Conservation (phyloP, 2,329 filamentous ascomycete species). For the Trichoderma atrobrunneum region DNA sequence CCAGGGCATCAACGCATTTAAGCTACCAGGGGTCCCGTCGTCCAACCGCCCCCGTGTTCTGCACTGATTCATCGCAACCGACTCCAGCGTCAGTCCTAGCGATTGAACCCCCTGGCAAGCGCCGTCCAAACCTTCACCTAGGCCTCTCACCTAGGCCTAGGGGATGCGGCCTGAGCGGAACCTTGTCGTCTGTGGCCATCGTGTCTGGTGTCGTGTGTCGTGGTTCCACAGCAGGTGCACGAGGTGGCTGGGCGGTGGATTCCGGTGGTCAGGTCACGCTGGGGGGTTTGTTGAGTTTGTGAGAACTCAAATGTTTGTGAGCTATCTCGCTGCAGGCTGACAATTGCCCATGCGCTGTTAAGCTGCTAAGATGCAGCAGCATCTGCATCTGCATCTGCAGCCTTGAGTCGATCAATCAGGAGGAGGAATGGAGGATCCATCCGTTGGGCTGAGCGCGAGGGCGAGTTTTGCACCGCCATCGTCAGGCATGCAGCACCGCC, state of each 20-base stretch:
- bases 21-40: neutral
- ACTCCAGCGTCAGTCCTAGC: neutral
- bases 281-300: neutral
- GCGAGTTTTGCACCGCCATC: conserved; percentile 1
- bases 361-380: neutral
- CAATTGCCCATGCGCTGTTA: neutral
- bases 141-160: no score
- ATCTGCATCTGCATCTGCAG: neutral
- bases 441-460: neutral
- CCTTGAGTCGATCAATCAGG: neutral
- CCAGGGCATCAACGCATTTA: conserved; percentile 17
- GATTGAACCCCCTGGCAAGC: neutral
- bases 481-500: conserved; percentile 2
- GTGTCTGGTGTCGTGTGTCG: neutral
- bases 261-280: neutral
- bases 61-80: conserved; percentile 5
- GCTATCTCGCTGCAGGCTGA: neutral
- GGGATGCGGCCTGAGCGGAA: neutral
- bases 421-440: neutral
- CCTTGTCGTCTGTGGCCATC: neutral
- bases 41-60: neutral
- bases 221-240: neutral
- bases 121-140: neutral
- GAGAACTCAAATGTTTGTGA: neutral
- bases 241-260: conserved; percentile 13